Base-by-base conservation (phyloP, 2,329 filamentous ascomycete species). In the Cladophialophora carrionii region DNA sequence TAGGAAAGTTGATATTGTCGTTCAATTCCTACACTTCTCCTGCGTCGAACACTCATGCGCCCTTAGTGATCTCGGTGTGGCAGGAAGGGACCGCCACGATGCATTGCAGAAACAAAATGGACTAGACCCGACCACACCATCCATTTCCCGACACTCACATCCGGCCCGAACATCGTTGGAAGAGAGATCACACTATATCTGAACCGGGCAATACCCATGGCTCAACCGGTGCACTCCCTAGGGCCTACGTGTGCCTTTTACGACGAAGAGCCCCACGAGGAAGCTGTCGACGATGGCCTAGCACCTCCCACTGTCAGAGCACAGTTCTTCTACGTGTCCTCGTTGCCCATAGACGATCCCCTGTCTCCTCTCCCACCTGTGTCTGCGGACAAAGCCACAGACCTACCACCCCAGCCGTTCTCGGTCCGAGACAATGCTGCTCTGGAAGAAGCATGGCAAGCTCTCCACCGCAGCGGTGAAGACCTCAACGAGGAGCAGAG, bases 291-390 rank as follows among this genome's bases (percentile, higher is more conserved):
- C 32, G 64, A 66, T 77, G 31, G 71, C 76, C 62, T 79, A 60
- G 81, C 85, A 26, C 89, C 90, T 17, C 83, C 85, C 0, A 74
- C 71, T 29, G 76, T 90, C 61, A 82, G 83, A 34, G 84, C 89
- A 24, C 90, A 92, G 68, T 96, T 92, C 79, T 96, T 96, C 78
- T 96, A 96, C 77, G 85, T 87, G 14, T 95, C 92, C 10, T 81
- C 87, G 12, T 84, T 94, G 57, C 89, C 92, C 32, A 92, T 96
- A 74, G 92, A 96, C 73, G 92, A 96, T 73, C 91, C 91, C 26
- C 83, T 96, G n/a, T 91, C 90, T 9, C 85, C 89, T 76, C 83
- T 78, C 73, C 86, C 76, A 75, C 85, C 74, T 72, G 83, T 75
- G 68, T 82, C 75, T 78, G 88, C 78, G 24, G 76, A 76, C 55